A percentile compares a stretch with the other conserved stretches of the same genome.
These are phyloP conservation scores for Cucurbita maxima DNA, from an alignment of 306 rosid species.

Conservation along the genomic window DNA sequence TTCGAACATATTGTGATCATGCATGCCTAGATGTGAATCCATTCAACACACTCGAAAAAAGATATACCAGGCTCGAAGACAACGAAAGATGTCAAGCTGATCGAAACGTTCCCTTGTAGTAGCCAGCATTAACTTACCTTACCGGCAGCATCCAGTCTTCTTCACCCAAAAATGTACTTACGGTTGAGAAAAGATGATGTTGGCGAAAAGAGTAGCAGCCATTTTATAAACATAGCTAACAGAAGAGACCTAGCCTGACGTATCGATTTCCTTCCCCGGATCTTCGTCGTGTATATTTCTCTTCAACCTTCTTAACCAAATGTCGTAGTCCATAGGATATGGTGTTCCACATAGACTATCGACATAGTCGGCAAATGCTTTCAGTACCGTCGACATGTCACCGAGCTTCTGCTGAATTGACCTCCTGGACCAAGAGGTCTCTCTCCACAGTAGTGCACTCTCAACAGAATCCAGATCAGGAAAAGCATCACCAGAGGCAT, in stretches of 20 bases:
- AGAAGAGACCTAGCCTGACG: conserved; percentile 28
- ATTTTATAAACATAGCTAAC: not conserved
- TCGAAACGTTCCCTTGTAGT: not conserved
- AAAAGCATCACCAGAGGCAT: conserved; percentile 58
- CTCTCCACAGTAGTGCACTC: conserved; percentile 93
- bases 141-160: not conserved
- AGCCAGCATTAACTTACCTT: not conserved
- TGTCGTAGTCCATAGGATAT: conserved; percentile 77
- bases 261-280: conserved; percentile 66
- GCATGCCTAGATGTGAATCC: not conserved
- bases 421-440: conserved; percentile 87
- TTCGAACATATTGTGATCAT: not conserved
- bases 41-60: not conserved
- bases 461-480: conserved; percentile 88
- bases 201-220: not conserved
- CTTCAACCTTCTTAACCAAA: conserved; percentile 87
- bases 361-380: conserved; percentile 91
- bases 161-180: not conserved
- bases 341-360: conserved; percentile 98
- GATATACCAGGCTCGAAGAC: not conserved
- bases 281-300: conserved; percentile 65
- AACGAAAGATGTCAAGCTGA: not conserved
- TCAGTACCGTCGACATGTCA: conserved; percentile 67
- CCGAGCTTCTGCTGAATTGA: conserved; percentile 91
- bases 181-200: not conserved